Evolutionary conservation across 78 protist species (phyloP), one percentile per base, ranked within the genome.

Genomic region (Corallochytrium limacisporum): DNA sequence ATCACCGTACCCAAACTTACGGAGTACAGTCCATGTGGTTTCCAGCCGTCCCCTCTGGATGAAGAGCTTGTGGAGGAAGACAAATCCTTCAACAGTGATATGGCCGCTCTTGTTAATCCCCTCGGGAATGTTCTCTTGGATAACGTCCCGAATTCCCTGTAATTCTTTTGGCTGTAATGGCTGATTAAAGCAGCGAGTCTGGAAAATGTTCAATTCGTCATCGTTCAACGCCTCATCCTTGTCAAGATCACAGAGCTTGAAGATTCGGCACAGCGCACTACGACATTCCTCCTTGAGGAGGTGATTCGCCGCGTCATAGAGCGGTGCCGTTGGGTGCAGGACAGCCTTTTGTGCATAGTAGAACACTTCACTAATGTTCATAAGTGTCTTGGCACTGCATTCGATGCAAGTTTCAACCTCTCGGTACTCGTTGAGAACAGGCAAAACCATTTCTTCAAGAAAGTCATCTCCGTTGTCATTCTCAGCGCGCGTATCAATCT

Each of bases 291-390:
- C 53, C 56, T 20, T 47, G 15, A 44, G 56, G n/a, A 3, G 10
- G 54, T 63, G 56, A 10, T 15, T 36, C 35, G 31, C 8, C 24
- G 42, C 12, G 55, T 63, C 70, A 56, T 47, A 63, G 36, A 63
- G 10, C 20, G 56, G 56, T n/a, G 70, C 54, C 24, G 37, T 44
- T 24, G 70, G 70, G 37, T 63, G 70, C 24, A 63, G 33, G 16
- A 63, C 70, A 20, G 70, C 48, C 70, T 63, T 63, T 9, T 47
- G 57, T 0, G 70, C 70, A 15, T 26, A 63, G 37, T 63, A 63
- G 38, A 63, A 63, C 22, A 63, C 70, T 36, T 63, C 70, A 29
- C 12, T 7, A 12, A 63, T 12, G 56, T 63, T 63, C 24, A 47
- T 4, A 28, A 7, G 18, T 37, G 7, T 4, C 37, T 63, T 44